phyloP scores from a whole-genome alignment of 2,329 filamentous ascomycete genomes.

The Diaporthe sp. region DNA sequence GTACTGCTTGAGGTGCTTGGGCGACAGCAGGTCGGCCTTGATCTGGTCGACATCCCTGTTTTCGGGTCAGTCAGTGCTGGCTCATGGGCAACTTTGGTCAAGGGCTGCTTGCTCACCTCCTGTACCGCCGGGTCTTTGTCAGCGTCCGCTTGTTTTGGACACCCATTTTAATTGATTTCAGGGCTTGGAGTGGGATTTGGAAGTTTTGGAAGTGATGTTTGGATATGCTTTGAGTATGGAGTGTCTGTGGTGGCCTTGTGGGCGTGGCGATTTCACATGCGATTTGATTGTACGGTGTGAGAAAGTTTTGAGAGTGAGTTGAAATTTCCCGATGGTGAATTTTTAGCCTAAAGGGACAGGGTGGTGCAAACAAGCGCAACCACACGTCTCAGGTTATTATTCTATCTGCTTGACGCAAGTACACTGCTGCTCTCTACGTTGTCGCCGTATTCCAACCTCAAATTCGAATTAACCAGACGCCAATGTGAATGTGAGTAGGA shows the following conservation, averaged over 20 bases:
- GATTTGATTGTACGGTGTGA: conserved; percentile 23
- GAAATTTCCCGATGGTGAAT: conserved; percentile 3
- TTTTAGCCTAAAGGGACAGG: conserved; percentile 21
- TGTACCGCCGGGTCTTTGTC: conserved; percentile 81
- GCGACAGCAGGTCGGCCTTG: conserved; percentile 82
- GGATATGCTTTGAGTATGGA: not conserved
- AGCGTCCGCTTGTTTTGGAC: conserved; percentile 76
- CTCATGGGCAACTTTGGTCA: not conserved
- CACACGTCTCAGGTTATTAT: not conserved
- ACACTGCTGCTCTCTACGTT: not conserved
- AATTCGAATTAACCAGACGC: not conserved
- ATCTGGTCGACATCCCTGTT: conserved; percentile 92
- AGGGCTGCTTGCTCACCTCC: conserved; percentile 66
- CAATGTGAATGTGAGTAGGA: not conserved
- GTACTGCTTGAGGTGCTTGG: conserved; percentile 85
- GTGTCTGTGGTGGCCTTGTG: conserved; percentile 1
- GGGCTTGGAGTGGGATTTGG: not conserved
- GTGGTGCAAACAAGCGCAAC: conserved; percentile 12
- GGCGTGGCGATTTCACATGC: conserved; percentile 38
- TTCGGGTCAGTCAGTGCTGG: conserved; percentile 38
- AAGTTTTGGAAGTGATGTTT: not conserved
- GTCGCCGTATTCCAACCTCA: not conserved
- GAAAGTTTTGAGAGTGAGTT: conserved; percentile 37
- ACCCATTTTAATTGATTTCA: conserved; percentile 68
- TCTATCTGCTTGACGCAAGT: not conserved